These are phyloP conservation scores for Seiridium unicorne DNA, from an alignment of 2,329 filamentous ascomycete species.

Conservation along the genomic window DNA sequence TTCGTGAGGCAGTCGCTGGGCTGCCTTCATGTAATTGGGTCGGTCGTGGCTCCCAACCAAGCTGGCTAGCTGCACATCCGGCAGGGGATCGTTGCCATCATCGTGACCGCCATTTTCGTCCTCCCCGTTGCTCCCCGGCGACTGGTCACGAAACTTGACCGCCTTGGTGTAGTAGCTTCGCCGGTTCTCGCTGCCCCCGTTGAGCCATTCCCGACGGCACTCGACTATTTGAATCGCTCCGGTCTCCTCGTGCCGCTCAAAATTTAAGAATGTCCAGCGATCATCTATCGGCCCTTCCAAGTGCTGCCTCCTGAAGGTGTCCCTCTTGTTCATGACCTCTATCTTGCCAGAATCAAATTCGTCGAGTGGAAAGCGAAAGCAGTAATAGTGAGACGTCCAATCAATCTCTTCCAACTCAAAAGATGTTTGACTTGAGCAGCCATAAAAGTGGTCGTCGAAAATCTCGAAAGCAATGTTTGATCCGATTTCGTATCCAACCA, in stretches of 20 bases:
- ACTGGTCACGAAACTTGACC: slow-evolving; percentile 38
- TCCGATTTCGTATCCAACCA: slow-evolving; percentile 65
- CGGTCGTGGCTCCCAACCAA: slow-evolving; percentile 23
- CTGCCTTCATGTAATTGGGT: slow-evolving; percentile 33
- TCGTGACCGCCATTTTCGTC: background rate
- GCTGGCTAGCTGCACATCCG: slow-evolving; percentile 1
- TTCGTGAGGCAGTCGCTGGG: slow-evolving; percentile 30
- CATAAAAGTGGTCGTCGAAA: slow-evolving; percentile 65
- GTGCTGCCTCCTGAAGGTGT: slow-evolving; percentile 65
- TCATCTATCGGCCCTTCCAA: slow-evolving; percentile 71
- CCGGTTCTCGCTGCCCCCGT: slow-evolving; percentile 50
- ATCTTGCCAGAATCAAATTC: slow-evolving; percentile 35
- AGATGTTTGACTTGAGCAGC: slow-evolving; percentile 63
- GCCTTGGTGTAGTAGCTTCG: slow-evolving; percentile 65
- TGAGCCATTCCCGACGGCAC: slow-evolving; percentile 65
- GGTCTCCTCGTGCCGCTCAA: slow-evolving; percentile 59
- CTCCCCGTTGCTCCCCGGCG: background rate
- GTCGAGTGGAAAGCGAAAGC: slow-evolving; percentile 59
- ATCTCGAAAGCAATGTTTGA: slow-evolving; percentile 72
- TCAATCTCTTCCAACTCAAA: slow-evolving; percentile 63
- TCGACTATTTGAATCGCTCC: slow-evolving; percentile 63
- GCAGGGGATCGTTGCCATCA: slow-evolving; percentile 3
- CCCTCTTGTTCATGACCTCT: slow-evolving; percentile 41
- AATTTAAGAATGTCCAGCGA: slow-evolving; percentile 66
- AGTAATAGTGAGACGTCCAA: slow-evolving; percentile 69